phyloP scores from a whole-genome alignment of 164 flowering plant genomes.

The Litsea cubeba region DNA sequence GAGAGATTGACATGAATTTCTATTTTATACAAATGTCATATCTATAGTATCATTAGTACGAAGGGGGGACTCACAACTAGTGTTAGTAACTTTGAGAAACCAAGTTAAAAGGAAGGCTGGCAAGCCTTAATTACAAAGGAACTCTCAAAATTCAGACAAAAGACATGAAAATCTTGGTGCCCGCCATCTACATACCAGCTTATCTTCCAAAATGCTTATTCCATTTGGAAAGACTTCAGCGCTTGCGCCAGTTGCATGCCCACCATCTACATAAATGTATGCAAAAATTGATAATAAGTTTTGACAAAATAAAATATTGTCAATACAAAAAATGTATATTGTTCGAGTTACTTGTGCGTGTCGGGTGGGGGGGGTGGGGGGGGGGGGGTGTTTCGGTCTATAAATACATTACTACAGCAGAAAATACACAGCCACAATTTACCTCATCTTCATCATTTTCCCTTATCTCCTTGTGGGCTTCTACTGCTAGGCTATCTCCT shows the following conservation, averaged over 20 bases:
- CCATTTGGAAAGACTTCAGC: conserved; percentile 40
- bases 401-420: background rate
- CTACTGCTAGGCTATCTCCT: conserved; percentile 12
- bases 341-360: too few species aligned
- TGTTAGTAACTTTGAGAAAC: background rate
- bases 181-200: conserved; percentile 78
- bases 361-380: too few species aligned
- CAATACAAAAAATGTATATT: background rate
- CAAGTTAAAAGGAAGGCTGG: background rate
- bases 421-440: background rate
- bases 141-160: background rate
- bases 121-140: background rate
- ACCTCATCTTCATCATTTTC: background rate
- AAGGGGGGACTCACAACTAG: background rate
- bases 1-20: background rate
- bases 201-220: conserved; percentile 50
- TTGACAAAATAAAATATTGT: background rate
- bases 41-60: too few species aligned
- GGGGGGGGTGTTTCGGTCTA: too few species aligned
- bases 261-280: conserved; percentile 32
- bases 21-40: too few species aligned
- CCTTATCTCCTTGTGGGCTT: conserved; percentile 3
- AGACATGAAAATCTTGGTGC: background rate
- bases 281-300: background rate
- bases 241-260: conserved; percentile 30